A percentile compares a stretch with the other conserved stretches of the same genome.
Conservation (phyloP, 108 stramenopile genomes). For the Cylindrotheca closterium region DNA sequence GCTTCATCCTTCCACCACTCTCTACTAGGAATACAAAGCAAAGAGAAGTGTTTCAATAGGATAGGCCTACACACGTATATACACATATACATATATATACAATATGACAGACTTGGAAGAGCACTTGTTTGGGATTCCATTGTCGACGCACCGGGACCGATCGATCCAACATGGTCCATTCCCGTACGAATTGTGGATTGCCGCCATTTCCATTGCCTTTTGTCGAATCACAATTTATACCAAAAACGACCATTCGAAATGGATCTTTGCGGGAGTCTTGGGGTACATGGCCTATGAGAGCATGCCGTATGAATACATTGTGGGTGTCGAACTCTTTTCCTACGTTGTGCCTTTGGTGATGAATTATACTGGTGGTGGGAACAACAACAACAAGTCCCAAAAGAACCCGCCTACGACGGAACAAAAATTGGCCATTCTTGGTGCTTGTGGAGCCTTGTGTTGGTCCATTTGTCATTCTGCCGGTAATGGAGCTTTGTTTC, state of each 20-base stretch:
- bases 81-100: no score
- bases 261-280: conserved; percentile 45
- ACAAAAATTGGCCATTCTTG: conserved; percentile 19
- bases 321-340: conserved; percentile 66
- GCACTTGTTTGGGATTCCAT: conserved; percentile 36
- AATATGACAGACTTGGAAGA: conserved; percentile 21
- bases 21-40: no score
- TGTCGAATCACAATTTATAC: conserved; percentile 64
- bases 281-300: conserved; percentile 55
- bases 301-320: conserved; percentile 63
- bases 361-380: conserved; percentile 1
- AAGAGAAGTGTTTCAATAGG: no score
- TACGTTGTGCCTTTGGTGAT: conserved; percentile 53
- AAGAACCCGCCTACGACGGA: background rate
- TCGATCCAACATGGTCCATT: conserved; percentile 29
- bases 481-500: conserved; percentile 21
- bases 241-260: conserved; percentile 38
- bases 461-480: conserved; percentile 30
- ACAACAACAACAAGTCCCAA: conserved; percentile 2
- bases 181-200: conserved; percentile 50
- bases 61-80: no score
- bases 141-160: conserved; percentile 43
- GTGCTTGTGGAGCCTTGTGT: conserved; percentile 36
- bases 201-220: conserved; percentile 62
- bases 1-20: no score